phyloP scores from a whole-genome alignment of 352 stramenopile species.

The Globisporangium lucens region DNA sequence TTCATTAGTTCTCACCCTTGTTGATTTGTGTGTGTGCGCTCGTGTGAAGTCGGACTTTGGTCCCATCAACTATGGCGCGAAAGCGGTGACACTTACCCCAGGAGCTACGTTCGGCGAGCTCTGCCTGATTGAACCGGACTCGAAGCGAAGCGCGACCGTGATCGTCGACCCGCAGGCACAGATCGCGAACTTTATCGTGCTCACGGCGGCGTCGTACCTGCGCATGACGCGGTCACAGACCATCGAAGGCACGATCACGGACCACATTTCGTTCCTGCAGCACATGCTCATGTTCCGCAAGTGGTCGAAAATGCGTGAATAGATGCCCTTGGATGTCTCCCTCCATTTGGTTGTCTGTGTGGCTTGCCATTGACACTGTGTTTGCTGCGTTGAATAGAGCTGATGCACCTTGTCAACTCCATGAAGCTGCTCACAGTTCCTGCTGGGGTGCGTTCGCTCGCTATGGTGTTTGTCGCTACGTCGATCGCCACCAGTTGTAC shows the following conservation, averaged over 20 bases:
- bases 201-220: constrained; percentile 75
- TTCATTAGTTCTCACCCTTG: background rate
- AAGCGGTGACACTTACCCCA: constrained; percentile 71
- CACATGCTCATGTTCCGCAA: constrained; percentile 73
- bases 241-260: constrained; percentile 80
- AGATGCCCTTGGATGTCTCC: no score
- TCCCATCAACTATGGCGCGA: constrained; percentile 45
- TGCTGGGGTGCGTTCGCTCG: constrained; percentile 33
- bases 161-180: constrained; percentile 63
- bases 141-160: constrained; percentile 81
- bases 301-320: constrained; percentile 84
- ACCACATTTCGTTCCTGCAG: constrained; percentile 83
- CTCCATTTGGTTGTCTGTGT: background rate
- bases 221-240: constrained; percentile 79
- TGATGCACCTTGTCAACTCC: constrained; percentile 84
- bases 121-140: constrained; percentile 83
- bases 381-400: constrained; percentile 31
- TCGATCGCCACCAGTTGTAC: background rate
- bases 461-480: background rate
- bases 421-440: constrained; percentile 73
- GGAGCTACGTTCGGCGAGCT: constrained; percentile 82
- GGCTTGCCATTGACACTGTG: background rate
- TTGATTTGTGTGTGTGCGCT: background rate
- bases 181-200: constrained; percentile 82
- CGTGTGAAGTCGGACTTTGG: constrained; percentile 30